These are phyloP conservation scores for Candida qinlingensis DNA, from an alignment of 805 yeast genomes.

Conservation along the genomic window DNA sequence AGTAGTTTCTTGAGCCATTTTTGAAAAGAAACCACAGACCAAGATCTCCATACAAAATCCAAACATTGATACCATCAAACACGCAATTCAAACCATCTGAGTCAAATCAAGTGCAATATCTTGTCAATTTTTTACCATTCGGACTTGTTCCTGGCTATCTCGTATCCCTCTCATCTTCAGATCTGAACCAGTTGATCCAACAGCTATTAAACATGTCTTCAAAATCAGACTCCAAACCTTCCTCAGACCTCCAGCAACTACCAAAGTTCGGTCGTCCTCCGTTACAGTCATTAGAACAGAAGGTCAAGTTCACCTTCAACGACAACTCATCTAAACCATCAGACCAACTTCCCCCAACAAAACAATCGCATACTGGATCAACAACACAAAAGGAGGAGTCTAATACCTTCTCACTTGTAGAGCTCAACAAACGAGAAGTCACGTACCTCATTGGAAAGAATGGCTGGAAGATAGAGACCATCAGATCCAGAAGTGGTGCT, in stretches of 20 bases:
- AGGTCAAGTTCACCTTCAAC: too few species aligned
- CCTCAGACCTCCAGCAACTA: too few species aligned
- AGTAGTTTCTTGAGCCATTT: too few species aligned
- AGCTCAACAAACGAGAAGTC: constrained; percentile 30
- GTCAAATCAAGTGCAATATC: background rate
- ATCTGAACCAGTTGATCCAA: background rate
- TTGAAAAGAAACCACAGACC: too few species aligned
- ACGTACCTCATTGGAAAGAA: constrained; percentile 38
- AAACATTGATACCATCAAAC: background rate
- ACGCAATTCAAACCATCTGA: background rate
- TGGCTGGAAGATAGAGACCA: constrained; percentile 34
- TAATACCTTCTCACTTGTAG: constrained; percentile 7
- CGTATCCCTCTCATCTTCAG: background rate
- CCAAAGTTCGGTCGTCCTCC: too few species aligned
- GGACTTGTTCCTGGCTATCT: constrained; percentile 1
- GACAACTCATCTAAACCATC: too few species aligned
- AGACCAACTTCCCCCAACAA: background rate
- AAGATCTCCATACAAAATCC: background rate
- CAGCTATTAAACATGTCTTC: too few species aligned
- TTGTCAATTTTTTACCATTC: background rate
- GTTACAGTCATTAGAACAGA: too few species aligned
- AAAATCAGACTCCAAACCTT: too few species aligned
- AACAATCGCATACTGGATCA: background rate
- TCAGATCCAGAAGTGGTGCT: constrained; percentile 33
- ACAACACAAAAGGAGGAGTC: background rate